Percentiles rank a stretch among this genome's conserved stretches.
phyloP scores from a whole-genome alignment of 495 filamentous ascomycete genomes.

The Xylaria castorea region DNA sequence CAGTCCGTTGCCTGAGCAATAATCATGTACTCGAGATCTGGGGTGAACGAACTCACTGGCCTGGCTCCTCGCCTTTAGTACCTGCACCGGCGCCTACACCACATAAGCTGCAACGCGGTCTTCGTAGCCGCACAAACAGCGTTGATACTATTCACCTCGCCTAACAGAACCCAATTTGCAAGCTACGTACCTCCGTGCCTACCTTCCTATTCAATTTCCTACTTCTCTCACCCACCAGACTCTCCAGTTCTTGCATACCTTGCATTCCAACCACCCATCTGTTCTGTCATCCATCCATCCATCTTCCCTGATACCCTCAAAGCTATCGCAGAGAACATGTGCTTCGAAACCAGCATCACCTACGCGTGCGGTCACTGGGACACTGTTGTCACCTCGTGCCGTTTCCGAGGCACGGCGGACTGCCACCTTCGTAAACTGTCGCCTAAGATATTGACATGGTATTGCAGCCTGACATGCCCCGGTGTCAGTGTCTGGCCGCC shows the following conservation, averaged over 20 bases:
- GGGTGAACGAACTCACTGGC: neutral
- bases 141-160: neutral
- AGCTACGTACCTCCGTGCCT: neutral
- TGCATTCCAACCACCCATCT: neutral
- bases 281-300: neutral
- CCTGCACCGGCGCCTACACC: neutral
- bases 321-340: neutral
- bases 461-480: neutral
- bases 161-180: neutral
- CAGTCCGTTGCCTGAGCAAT: neutral
- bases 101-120: neutral
- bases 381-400: neutral
- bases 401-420: neutral
- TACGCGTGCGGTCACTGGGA: slow-evolving; percentile 10
- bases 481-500: neutral
- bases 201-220: neutral
- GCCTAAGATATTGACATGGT: too few relatives aligned
- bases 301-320: neutral
- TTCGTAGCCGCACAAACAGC: neutral
- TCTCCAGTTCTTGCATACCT: neutral
- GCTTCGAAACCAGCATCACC: neutral
- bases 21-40: neutral
- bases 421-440: neutral
- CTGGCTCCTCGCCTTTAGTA: neutral
- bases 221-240: neutral